Conservation (phyloP, 2,329 filamentous ascomycete species). For the Cladobotryum mycophilum region DNA sequence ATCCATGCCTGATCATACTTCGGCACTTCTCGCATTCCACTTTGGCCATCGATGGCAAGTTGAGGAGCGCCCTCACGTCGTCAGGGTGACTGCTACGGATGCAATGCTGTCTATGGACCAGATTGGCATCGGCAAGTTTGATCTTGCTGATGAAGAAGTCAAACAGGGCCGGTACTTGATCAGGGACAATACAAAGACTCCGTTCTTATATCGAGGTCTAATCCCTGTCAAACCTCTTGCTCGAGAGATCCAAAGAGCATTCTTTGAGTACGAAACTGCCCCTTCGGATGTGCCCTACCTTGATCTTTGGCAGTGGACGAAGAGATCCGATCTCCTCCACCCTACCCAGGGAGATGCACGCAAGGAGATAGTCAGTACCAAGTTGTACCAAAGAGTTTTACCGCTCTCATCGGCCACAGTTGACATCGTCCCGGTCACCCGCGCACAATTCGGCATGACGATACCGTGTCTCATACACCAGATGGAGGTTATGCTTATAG, state of each 20-base stretch:
- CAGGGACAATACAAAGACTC: constrained; percentile 29
- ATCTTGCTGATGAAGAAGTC: constrained; percentile 17
- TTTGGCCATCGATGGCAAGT: constrained; percentile 42
- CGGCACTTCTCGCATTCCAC: constrained; percentile 39
- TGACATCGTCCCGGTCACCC: constrained; percentile 40
- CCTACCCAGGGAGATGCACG: constrained; percentile 13
- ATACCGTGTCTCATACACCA: constrained; percentile 68
- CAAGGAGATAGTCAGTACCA: constrained; percentile 26
- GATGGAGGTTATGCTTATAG: constrained; percentile 60
- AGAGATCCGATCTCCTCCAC: constrained; percentile 55
- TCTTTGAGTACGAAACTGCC: constrained; percentile 30
- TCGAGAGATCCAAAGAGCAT: constrained; percentile 32
- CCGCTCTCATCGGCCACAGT: constrained; percentile 42
- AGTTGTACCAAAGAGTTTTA: constrained; percentile 39
- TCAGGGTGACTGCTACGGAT: constrained; percentile 33
- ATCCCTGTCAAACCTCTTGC: constrained; percentile 39
- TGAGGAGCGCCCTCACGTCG: constrained; percentile 32
- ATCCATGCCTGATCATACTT: constrained; percentile 36
- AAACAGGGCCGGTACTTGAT: constrained; percentile 29
- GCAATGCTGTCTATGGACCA: constrained; percentile 21
- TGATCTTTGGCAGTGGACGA: constrained; percentile 43
- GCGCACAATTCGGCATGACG: constrained; percentile 50
- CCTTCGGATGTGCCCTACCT: constrained; percentile 45
- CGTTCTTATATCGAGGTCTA: constrained; percentile 36
- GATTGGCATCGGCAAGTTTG: constrained; percentile 26